phyloP scores from a whole-genome alignment of 805 yeast species.

The Candida nemodendra region DNA sequence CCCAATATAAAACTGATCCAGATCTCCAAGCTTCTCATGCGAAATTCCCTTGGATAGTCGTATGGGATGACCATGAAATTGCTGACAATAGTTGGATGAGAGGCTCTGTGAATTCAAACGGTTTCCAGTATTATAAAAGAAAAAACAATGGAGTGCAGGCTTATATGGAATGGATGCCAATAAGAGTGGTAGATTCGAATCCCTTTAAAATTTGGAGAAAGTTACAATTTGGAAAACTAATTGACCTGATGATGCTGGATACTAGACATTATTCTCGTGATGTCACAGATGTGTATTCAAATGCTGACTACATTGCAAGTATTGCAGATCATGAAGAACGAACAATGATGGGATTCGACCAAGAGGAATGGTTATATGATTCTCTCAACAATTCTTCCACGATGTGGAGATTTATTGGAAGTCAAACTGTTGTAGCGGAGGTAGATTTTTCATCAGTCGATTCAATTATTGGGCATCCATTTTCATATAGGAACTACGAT shows the following conservation, averaged over 20 bases:
- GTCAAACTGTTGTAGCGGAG: constrained; percentile 18
- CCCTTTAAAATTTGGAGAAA: constrained; percentile 23
- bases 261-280: constrained; percentile 28
- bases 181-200: constrained; percentile 16
- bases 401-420: constrained; percentile 18
- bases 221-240: constrained; percentile 20
- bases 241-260: constrained; percentile 23
- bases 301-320: constrained; percentile 16
- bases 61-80: constrained; percentile 32
- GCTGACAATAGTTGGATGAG: constrained; percentile 26
- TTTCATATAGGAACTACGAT: constrained; percentile 22
- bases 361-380: constrained; percentile 26
- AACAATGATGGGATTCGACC: constrained; percentile 28
- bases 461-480: constrained; percentile 21
- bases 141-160: constrained; percentile 21
- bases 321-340: constrained; percentile 22
- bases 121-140: constrained; percentile 21
- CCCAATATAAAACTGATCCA: constrained; percentile 19
- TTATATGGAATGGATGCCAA: constrained; percentile 28
- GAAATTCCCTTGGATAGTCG: constrained; percentile 24
- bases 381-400: constrained; percentile 14
- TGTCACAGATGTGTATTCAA: constrained; percentile 23
- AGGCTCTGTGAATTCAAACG: constrained; percentile 23
- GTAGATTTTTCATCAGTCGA: constrained; percentile 17
- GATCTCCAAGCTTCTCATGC: constrained; percentile 25